Conservation (phyloP, 768 basidiomycete species). For the Crassisporium funariophilum region DNA sequence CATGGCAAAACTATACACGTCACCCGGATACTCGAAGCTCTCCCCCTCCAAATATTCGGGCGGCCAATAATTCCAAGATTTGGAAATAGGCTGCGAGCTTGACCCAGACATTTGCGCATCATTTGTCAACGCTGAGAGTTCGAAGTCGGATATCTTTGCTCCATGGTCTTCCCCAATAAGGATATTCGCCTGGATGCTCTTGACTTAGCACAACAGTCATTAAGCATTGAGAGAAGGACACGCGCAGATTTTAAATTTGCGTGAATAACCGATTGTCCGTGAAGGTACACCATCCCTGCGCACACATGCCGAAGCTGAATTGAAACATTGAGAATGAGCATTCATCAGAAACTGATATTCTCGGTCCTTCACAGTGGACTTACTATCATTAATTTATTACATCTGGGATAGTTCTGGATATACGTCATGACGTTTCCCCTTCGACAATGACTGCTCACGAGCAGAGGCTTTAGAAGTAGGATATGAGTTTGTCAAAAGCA, state of each 20-base stretch:
- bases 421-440: too few relatives aligned
- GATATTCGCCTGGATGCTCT: not conserved
- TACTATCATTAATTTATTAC: too few relatives aligned
- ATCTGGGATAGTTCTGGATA: too few relatives aligned
- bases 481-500: too few relatives aligned
- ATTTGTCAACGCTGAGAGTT: slow-evolving; percentile 3
- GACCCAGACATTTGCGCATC: slow-evolving; percentile 1
- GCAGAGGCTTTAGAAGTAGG: too few relatives aligned
- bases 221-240: not conserved
- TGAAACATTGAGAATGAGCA: too few relatives aligned
- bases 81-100: not conserved
- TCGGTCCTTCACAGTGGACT: too few relatives aligned
- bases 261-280: slow-evolving; percentile 2
- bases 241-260: slow-evolving; percentile 4
- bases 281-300: slow-evolving; percentile 9
- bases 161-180: slow-evolving; percentile 1
- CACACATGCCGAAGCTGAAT: too few relatives aligned
- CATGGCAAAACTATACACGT: slow-evolving; percentile 9
- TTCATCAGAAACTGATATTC: too few relatives aligned
- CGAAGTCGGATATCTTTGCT: slow-evolving; percentile 1
- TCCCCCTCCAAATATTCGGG: slow-evolving; percentile 6
- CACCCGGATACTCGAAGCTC: slow-evolving; percentile 1
- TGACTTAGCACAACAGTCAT: too few relatives aligned
- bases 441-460: too few relatives aligned
- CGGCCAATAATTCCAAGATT: slow-evolving; percentile 1